phyloP scores from a whole-genome alignment of 1,139 yeast species.

The Lodderomyces margitis region DNA sequence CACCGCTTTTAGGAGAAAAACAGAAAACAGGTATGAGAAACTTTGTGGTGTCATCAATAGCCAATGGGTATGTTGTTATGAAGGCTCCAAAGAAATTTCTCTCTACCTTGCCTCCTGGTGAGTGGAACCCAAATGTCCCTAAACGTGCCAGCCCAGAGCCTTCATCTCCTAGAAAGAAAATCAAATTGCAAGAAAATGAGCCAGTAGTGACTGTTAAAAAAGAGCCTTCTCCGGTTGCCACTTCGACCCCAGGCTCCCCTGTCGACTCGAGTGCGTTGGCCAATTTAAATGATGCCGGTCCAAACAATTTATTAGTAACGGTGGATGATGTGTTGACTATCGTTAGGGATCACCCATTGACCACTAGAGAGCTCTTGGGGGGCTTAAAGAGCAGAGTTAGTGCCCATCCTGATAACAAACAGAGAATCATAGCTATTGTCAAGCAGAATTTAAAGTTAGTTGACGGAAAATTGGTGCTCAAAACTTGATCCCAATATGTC shows the following conservation, averaged over 20 bases:
- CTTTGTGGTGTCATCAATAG: slow-evolving; percentile 33
- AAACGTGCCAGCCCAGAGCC: slow-evolving; percentile 31
- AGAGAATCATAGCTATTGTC: slow-evolving; percentile 63
- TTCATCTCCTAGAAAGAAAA: slow-evolving; percentile 39
- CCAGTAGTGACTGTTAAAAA: slow-evolving; percentile 3
- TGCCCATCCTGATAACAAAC: slow-evolving; percentile 68
- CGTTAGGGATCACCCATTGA: slow-evolving; percentile 60
- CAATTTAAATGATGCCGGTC: slow-evolving; percentile 39
- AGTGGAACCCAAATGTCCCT: slow-evolving; percentile 75
- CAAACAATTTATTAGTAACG: slow-evolving; percentile 52
- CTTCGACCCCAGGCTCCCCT: slow-evolving; percentile 5
- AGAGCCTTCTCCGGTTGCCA: slow-evolving; percentile 18
- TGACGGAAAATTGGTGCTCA: slow-evolving; percentile 61
- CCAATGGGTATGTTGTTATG: slow-evolving; percentile 66
- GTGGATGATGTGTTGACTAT: slow-evolving; percentile 69
- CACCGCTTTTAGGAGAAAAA: slow-evolving; percentile 5
- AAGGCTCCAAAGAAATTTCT: slow-evolving; percentile 64
- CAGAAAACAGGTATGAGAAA: not conserved
- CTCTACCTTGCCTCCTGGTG: slow-evolving; percentile 71
- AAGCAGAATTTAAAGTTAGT: slow-evolving; percentile 67
- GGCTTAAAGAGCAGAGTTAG: slow-evolving; percentile 63
- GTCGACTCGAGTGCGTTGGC: not conserved
- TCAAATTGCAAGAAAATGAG: slow-evolving; percentile 24
- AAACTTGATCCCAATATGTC: slow-evolving; percentile 26
- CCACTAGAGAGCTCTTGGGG: slow-evolving; percentile 63